phyloP scores from a whole-genome alignment of 805 yeast genomes.

The Schwanniomyces yamadae region DNA sequence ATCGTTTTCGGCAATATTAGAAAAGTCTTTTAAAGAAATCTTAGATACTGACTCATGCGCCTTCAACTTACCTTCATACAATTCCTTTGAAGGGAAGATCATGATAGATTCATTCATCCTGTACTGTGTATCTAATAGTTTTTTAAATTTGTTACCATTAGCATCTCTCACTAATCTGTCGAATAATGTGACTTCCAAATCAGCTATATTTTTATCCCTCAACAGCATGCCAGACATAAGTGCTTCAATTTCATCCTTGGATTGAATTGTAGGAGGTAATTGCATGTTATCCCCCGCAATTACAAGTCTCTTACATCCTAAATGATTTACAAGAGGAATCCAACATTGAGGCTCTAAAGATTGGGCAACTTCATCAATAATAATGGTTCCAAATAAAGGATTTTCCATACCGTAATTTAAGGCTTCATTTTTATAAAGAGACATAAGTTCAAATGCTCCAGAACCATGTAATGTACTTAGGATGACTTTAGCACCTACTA shows the following conservation, averaged over 20 bases:
- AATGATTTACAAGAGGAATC: constrained; percentile 80
- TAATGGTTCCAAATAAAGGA: constrained; percentile 68
- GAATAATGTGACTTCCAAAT: constrained; percentile 68
- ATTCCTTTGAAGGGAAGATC: constrained; percentile 67
- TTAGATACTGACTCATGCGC: constrained; percentile 62
- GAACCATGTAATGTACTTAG: constrained; percentile 88
- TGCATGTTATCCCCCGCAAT: constrained; percentile 94
- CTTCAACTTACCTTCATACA: constrained; percentile 61
- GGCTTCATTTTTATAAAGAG: constrained; percentile 37
- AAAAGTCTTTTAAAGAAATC: constrained; percentile 54
- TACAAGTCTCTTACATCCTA: constrained; percentile 55
- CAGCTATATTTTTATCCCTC: constrained; percentile 39
- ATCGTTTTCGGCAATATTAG: constrained; percentile 46
- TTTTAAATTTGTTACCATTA: constrained; percentile 47
- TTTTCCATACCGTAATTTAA: constrained; percentile 18
- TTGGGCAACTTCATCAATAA: constrained; percentile 95
- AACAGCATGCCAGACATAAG: constrained; percentile 16
- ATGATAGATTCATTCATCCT: constrained; percentile 81
- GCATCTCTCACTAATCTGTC: constrained; percentile 62
- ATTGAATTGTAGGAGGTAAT: constrained; percentile 85
- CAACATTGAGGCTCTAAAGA: constrained; percentile 94
- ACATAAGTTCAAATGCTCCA: constrained; percentile 66
- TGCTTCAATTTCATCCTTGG: constrained; percentile 27
- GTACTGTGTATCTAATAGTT: constrained; percentile 74
- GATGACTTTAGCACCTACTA: constrained; percentile 64